Percentiles rank a stretch among this genome's conserved stretches.
Evolutionary conservation across 345 rosid genomes (phyloP).

Genomic region (Conringia planisiliqua): DNA sequence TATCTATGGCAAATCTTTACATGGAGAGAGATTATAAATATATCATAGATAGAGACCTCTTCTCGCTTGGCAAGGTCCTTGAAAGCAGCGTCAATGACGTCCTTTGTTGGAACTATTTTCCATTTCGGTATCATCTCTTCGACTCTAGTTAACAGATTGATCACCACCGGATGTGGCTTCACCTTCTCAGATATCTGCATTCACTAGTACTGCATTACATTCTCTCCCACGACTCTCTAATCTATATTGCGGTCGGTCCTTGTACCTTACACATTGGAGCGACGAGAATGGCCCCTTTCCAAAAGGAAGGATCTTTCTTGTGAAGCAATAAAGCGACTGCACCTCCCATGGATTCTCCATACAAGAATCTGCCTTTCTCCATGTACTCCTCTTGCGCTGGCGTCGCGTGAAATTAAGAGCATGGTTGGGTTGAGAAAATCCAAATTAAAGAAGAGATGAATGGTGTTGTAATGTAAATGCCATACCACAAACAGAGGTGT

Average conservation of each 20-base stretch:
- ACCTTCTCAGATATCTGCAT: conserved; percentile 90
- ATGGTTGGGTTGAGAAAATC: not conserved
- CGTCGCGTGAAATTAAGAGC: not conserved
- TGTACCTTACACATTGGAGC: conserved; percentile 99
- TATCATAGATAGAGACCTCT: conserved; percentile 41
- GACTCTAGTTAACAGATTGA: conserved; percentile 67
- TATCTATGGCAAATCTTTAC: not conserved
- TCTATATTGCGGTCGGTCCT: not conserved
- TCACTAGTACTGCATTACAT: not conserved
- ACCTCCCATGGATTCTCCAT: conserved; percentile 99
- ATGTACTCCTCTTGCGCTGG: conserved; percentile 70
- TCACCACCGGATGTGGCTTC: conserved; percentile 87
- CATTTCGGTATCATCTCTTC: conserved; percentile 92
- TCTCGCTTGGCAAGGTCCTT: conserved; percentile 83
- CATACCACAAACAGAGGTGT: conserved; percentile 76
- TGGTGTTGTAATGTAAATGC: not conserved
- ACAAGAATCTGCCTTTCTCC: conserved; percentile 78
- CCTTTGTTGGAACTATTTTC: conserved; percentile 95
- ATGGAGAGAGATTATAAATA: not conserved
- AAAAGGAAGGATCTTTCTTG: conserved; percentile 72
- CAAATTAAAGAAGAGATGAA: not conserved
- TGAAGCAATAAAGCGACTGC: conserved; percentile 85
- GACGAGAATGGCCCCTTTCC: conserved; percentile 85
- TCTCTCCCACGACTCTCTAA: not conserved
- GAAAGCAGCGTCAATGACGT: conserved; percentile 76